Evolutionary conservation across 2,329 filamentous ascomycete genomes (phyloP), one percentile per base, ranked within the genome.

Genomic region (Aspergillus novofumigatus): DNA sequence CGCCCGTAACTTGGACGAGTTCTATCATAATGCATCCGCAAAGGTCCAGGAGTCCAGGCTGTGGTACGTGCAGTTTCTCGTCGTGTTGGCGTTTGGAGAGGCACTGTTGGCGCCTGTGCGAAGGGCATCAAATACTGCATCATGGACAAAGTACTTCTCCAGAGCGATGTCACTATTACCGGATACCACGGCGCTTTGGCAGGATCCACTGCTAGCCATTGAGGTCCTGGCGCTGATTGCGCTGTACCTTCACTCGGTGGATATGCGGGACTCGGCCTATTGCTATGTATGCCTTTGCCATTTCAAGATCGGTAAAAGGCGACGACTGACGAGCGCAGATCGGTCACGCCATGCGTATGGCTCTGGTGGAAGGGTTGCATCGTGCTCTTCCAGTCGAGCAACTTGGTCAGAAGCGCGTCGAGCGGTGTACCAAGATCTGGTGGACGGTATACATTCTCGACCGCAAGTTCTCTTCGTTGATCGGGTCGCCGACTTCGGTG

Each of bases 361-460:
- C 81, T 0, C 66, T 83, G 28, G 75, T 75, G 0, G 74, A 82
- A 56, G 81, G 81, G 0, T 77, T 83, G 72, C 80, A 84, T 54
- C 81, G 79, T 0, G 77, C 81, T 23, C 80, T 83, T 75, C 79
- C 78, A 0, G 71, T 75, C 0, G 71, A 75, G 1, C 75, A 80
- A 42, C 59, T 83, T 0, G 78, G 79, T 0, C 74, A 79, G 3
- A 61, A 68, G 0, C 65, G 76, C 3, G 78, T 81, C 0, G 76
- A 83, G 53, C 70, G 82, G 49, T 80, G 77, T 45, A 78, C 79
- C 5, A 78, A 77, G 53, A 75, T 81, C 11, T 84, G 81, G 80
- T 84, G 81, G 81, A 83, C 81, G 0, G 75, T 83, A 0, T 83
- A 82, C 48, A 75, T 83, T 2, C 64, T 84, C 0, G 81, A 84